phyloP scores from a whole-genome alignment of 179 eudicot species.

The Spinacia oleracea region DNA sequence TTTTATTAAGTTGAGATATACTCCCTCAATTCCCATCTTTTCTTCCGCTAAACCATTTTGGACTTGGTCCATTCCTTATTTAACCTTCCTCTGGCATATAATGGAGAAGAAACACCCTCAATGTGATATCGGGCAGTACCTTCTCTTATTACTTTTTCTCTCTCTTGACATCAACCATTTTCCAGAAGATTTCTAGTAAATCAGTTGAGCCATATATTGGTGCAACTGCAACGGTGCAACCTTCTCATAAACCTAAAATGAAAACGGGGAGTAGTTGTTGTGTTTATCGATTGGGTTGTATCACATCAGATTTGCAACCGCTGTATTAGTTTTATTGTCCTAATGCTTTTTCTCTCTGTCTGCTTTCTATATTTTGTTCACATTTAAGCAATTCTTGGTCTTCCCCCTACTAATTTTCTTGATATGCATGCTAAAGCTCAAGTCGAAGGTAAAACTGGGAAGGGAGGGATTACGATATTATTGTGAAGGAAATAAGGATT shows the following conservation, averaged over 20 bases:
- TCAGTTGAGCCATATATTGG: not conserved
- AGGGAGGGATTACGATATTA: not conserved
- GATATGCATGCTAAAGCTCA: not conserved
- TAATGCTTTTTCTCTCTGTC: not conserved
- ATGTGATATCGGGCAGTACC: too few relatives aligned
- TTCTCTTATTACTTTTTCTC: too few relatives aligned
- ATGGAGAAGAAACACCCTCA: too few relatives aligned
- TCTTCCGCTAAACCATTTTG: not conserved
- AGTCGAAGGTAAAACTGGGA: not conserved
- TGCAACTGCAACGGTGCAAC: too few relatives aligned
- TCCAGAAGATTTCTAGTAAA: not conserved
- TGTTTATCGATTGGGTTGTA: too few relatives aligned
- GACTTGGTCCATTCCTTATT: not conserved
- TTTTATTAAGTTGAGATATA: not conserved
- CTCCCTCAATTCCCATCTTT: not conserved
- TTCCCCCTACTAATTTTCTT: not conserved
- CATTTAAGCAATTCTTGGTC: not conserved
- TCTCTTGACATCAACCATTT: not conserved
- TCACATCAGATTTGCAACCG: too few relatives aligned
- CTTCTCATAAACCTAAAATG: not conserved
- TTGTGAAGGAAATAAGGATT: not conserved
- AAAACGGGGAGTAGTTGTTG: too few relatives aligned
- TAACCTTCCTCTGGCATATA: not conserved
- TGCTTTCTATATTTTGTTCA: too few relatives aligned
- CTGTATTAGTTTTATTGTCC: too few relatives aligned